A percentile compares a stretch with the other conserved stretches of the same genome.
Evolutionary conservation across 2,329 filamentous ascomycete genomes (phyloP).

Genomic region (Colletotrichum kahawae): DNA sequence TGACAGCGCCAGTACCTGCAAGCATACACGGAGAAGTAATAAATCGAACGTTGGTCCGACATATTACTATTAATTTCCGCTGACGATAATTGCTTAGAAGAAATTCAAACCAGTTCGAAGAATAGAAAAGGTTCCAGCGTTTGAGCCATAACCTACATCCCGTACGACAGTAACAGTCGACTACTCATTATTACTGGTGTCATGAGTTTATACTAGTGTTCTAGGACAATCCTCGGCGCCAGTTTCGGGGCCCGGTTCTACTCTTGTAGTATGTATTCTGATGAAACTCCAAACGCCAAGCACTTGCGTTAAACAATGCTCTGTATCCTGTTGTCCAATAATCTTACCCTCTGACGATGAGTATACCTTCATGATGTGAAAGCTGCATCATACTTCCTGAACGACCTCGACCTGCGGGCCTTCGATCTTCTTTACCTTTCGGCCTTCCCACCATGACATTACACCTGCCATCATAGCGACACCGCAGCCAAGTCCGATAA

Average conservation of each 20-base stretch:
- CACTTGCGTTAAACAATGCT: not conserved
- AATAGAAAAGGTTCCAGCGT: too few species aligned
- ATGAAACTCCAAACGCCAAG: not conserved
- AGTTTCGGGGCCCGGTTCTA: rapidly evolving
- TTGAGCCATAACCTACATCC: too few species aligned
- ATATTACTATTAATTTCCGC: too few species aligned
- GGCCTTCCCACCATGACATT: slow-evolving; percentile 30
- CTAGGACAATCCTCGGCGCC: not conserved
- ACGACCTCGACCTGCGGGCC: slow-evolving; percentile 26
- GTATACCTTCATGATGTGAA: rapidly evolving
- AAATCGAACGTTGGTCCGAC: too few species aligned
- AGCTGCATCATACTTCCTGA: not conserved
- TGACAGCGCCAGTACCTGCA: too few species aligned
- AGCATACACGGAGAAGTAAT: too few species aligned
- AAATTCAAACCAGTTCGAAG: too few species aligned
- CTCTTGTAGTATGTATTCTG: not conserved
- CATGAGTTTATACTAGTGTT: not conserved
- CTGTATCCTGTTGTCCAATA: not conserved
- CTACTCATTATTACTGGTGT: too few species aligned
- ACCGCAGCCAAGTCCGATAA: slow-evolving; percentile 28
- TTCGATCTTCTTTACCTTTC: slow-evolving; percentile 30
- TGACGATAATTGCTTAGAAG: too few species aligned
- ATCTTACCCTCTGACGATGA: not conserved
- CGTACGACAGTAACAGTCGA: too few species aligned
- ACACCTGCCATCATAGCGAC: slow-evolving; percentile 28